A percentile compares a stretch with the other conserved stretches of the same genome.
phyloP scores from a whole-genome alignment of 2,329 filamentous ascomycete species.

The Chaetomium olivaceum region DNA sequence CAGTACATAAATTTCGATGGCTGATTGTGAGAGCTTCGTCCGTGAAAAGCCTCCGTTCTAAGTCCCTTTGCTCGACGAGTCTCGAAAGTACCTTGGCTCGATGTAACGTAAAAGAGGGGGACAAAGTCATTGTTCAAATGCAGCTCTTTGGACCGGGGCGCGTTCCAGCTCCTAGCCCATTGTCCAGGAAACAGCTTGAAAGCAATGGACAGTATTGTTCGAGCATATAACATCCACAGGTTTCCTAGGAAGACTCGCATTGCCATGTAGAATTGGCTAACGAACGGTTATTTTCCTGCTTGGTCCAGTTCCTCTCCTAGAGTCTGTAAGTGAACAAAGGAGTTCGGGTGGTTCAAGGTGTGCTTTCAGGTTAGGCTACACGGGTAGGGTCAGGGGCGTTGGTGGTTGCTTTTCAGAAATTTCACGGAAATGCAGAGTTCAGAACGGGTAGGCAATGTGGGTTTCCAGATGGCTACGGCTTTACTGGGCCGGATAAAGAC shows the following conservation, averaged over 20 bases:
- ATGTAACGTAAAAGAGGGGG: neutral
- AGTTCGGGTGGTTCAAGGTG: neutral
- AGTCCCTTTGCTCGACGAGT: too few species aligned
- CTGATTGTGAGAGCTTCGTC: too few species aligned
- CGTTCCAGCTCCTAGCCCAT: neutral
- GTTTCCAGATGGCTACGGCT: conserved; percentile 5
- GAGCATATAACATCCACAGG: neutral
- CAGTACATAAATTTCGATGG: too few species aligned
- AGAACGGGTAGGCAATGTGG: neutral
- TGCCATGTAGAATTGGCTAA: neutral
- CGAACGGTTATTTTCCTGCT: neutral
- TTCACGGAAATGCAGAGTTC: neutral
- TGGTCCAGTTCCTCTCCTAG: neutral
- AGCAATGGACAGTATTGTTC: neutral
- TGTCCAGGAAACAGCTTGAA: neutral
- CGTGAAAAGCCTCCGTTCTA: too few species aligned
- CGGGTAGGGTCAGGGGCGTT: too few species aligned
- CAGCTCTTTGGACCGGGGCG: neutral
- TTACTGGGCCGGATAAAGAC: neutral
- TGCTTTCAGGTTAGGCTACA: neutral
- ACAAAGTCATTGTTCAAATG: neutral
- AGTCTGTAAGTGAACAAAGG: neutral
- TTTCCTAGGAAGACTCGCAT: neutral
- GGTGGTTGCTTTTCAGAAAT: neutral
- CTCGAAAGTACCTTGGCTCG: too few species aligned